Evolutionary conservation across 1,284 basidiomycete species (phyloP).

Genomic region (Ustilago xerochloae): DNA sequence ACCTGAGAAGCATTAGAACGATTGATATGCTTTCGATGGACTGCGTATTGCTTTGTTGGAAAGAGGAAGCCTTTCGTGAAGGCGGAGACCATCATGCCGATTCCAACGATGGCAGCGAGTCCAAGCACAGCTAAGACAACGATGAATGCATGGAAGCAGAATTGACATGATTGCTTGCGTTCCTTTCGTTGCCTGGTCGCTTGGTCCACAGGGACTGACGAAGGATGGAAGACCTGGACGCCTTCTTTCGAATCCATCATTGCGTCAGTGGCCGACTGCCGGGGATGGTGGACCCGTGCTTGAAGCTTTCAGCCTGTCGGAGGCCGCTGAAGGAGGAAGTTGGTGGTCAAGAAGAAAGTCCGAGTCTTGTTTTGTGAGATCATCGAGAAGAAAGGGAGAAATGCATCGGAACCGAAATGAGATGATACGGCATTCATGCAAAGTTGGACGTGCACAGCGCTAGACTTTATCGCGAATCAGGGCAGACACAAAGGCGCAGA

Average conservation of each 20-base stretch:
- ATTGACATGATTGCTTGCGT: not conserved
- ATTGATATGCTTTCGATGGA: constrained; percentile 2
- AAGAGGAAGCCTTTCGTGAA: constrained; percentile 1
- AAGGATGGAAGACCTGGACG: constrained; percentile 12
- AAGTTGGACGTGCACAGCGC: too few species aligned
- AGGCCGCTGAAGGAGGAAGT: not conserved
- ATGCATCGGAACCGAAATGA: not conserved
- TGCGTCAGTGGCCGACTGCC: not conserved
- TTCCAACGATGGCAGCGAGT: not conserved
- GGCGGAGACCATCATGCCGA: not conserved
- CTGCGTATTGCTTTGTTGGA: constrained; percentile 1
- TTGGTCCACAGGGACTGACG: constrained; percentile 16
- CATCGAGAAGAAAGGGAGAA: too few species aligned
- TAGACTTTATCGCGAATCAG: too few species aligned
- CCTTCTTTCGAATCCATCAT: constrained; percentile 4
- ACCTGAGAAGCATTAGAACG: constrained; percentile 10
- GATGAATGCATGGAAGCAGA: not conserved
- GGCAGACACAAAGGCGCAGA: too few species aligned
- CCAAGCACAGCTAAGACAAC: constrained; percentile 9
- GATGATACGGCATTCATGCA: not conserved
- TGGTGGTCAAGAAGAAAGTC: not conserved
- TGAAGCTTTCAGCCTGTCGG: too few species aligned
- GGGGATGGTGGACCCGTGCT: too few species aligned
- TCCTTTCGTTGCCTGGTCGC: constrained; percentile 6
- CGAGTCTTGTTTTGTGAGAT: too few species aligned